Conservation (phyloP, 306 rosid genomes). For the Biancaea sappan region DNA sequence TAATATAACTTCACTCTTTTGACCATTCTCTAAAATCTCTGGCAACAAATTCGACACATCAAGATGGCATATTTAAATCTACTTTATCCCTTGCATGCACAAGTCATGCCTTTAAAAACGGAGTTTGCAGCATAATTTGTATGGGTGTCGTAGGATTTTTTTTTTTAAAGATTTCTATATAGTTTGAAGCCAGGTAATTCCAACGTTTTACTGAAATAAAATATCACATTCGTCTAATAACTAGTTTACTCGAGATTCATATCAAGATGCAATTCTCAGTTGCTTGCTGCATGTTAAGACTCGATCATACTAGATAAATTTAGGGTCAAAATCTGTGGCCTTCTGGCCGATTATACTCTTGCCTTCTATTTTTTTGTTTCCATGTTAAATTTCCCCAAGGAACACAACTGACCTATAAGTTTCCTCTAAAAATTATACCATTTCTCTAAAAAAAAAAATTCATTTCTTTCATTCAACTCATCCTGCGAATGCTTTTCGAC, state of each 20-base stretch:
- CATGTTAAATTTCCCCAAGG: constrained; percentile 9
- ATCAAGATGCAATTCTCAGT: neutral
- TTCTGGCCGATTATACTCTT: neutral
- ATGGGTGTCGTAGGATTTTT: neutral
- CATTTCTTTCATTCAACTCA: constrained; percentile 47
- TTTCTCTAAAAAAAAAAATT: constrained; percentile 33
- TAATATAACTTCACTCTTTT: no score
- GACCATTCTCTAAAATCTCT: neutral
- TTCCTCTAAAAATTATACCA: constrained; percentile 26
- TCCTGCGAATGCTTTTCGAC: constrained; percentile 45
- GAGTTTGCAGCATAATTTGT: neutral
- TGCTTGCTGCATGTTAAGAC: neutral
- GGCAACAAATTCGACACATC: neutral
- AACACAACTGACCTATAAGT: neutral
- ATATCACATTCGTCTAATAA: neutral
- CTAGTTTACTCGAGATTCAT: neutral
- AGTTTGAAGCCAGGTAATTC: neutral
- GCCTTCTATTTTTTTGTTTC: neutral
- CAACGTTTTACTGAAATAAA: neutral
- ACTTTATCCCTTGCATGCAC: neutral
- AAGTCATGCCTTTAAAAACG: neutral
- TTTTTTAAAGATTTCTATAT: no score
- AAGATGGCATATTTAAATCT: no score
- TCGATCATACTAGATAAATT: neutral
- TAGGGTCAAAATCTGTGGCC: neutral